A percentile compares a stretch with the other conserved stretches of the same genome.
Conservation (phyloP, 495 filamentous ascomycete genomes). For the Penicillium samsonianum region DNA sequence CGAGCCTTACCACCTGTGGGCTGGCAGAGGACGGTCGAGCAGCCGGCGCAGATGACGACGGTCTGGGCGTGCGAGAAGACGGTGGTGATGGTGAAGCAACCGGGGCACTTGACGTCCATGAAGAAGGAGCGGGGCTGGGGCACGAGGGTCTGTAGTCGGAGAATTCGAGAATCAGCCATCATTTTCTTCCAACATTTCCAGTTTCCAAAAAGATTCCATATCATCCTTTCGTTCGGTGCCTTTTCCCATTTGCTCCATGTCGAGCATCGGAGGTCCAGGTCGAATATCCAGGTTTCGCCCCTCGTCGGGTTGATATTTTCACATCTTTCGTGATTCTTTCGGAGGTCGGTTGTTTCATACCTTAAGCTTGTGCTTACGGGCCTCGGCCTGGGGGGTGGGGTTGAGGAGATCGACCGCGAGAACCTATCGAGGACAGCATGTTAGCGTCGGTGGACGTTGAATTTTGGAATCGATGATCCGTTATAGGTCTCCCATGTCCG, state of each 20-base stretch:
- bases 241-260: constrained; percentile 8
- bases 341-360: constrained; percentile 52
- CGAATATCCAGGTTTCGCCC: constrained; percentile 1
- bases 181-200: constrained; percentile 11
- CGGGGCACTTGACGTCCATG: constrained; percentile 99
- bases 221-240: constrained; percentile 7
- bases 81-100: constrained; percentile 99
- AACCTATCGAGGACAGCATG: constrained; percentile 64
- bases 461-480: neutral
- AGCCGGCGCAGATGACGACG: constrained; percentile 98
- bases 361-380: constrained; percentile 99
- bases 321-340: constrained; percentile 12
- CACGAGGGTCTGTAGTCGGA: constrained; percentile 71
- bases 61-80: constrained; percentile 99
- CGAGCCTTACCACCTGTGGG: constrained; percentile 97
- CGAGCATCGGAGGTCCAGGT: constrained; percentile 7
- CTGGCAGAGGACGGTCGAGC: constrained; percentile 96
- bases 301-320: constrained; percentile 7
- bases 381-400: constrained; percentile 92
- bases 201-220: neutral
- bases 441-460: constrained; percentile 20
- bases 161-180: constrained; percentile 22
- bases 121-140: constrained; percentile 97
- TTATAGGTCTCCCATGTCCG: neutral
- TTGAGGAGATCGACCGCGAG: constrained; percentile 99